Evolutionary conservation across 139 green algal species (phyloP).

Genomic region (Volvox reticuliferus): DNA sequence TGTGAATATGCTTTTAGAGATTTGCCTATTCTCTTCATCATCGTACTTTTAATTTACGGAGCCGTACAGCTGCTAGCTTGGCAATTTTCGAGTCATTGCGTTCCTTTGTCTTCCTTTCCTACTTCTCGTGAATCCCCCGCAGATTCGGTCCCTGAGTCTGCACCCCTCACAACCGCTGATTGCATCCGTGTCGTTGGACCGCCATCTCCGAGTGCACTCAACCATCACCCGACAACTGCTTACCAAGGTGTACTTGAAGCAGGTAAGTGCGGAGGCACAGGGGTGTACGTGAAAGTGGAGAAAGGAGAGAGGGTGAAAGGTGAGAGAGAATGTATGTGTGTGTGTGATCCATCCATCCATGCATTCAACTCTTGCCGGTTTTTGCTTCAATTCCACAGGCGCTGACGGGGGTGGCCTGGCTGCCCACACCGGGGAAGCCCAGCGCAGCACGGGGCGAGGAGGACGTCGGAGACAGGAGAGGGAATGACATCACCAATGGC

Average conservation of each 20-base stretch:
- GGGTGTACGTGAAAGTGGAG: background rate
- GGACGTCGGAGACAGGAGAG: background rate
- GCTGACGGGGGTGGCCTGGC: slow-evolving; percentile 62
- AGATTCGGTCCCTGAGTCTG: slow-evolving; percentile 57
- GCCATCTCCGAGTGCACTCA: slow-evolving; percentile 75
- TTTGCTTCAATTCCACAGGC: slow-evolving; percentile 24
- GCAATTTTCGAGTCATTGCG: too few relatives aligned
- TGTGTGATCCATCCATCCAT: background rate
- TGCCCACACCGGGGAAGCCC: background rate
- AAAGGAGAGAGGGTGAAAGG: background rate
- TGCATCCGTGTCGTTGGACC: slow-evolving; percentile 77
- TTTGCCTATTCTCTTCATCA: too few relatives aligned
- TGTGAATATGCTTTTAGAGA: too few relatives aligned
- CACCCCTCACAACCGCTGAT: slow-evolving; percentile 65
- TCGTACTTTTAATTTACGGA: too few relatives aligned
- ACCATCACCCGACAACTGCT: slow-evolving; percentile 53
- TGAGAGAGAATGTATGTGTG: background rate
- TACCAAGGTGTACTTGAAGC: slow-evolving; percentile 76
- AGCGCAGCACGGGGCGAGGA: background rate
- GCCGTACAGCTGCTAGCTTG: too few relatives aligned
- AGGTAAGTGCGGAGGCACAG: too few relatives aligned
- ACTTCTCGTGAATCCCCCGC: background rate
- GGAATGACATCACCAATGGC: background rate
- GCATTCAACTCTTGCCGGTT: too few relatives aligned
- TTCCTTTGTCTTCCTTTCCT: too few relatives aligned